Percentiles rank a stretch among this genome's conserved stretches.
Evolutionary conservation across 2,329 filamentous ascomycete genomes (phyloP).

Genomic region (Cercospora sesami): DNA sequence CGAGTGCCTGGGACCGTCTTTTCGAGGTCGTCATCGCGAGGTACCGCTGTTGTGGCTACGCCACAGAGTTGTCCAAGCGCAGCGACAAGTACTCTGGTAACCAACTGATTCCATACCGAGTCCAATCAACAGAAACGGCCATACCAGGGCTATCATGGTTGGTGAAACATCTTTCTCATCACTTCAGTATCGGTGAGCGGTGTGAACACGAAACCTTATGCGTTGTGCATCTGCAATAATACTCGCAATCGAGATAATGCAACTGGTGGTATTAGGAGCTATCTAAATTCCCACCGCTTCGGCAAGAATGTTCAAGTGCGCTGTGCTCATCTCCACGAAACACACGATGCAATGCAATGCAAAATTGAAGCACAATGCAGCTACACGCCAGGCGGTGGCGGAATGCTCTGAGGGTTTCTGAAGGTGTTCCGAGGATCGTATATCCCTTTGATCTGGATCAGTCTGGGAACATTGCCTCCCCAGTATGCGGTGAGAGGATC

Average conservation of each 20-base stretch:
- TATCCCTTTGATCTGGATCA: conserved; percentile 36
- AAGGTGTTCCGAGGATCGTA: conserved; percentile 38
- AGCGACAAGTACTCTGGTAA: neutral
- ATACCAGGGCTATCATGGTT: neutral
- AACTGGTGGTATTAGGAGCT: neutral
- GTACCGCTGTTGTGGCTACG: neutral
- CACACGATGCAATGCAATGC: conserved; percentile 1
- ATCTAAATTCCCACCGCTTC: neutral
- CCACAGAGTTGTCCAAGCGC: neutral
- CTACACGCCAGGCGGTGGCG: conserved; percentile 7
- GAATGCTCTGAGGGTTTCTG: conserved; percentile 27
- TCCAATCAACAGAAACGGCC: neutral
- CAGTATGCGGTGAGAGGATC: conserved; percentile 37
- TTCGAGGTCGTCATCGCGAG: neutral
- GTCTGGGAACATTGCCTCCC: conserved; percentile 33
- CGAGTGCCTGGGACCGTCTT: neutral
- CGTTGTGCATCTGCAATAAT: neutral
- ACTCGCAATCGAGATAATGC: neutral
- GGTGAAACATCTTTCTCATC: neutral
- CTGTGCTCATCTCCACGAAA: conserved; percentile 1
- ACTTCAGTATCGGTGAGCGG: neutral
- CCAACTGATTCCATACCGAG: neutral
- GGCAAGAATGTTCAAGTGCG: neutral
- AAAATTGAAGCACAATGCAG: neutral
- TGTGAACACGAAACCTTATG: neutral